Conservation (phyloP, 495 filamentous ascomycete species). For the Parachaetomium inaequale region DNA sequence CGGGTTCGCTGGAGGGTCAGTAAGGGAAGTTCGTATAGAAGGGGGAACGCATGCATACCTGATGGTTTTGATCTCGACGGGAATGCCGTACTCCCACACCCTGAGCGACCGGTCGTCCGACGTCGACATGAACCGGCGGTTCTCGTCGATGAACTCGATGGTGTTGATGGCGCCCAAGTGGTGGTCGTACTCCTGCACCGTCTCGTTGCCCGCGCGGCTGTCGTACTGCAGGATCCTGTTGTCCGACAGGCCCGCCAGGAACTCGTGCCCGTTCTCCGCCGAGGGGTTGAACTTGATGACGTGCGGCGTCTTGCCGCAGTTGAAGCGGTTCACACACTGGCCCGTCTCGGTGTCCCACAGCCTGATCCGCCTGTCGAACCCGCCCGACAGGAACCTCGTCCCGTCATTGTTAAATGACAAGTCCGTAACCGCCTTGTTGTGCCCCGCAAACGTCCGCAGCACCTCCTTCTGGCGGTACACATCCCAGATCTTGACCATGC, state of each 20-base stretch:
- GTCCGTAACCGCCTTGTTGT: constrained; percentile 86
- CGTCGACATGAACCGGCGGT: constrained; percentile 94
- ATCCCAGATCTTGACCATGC: constrained; percentile 91
- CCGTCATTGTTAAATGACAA: constrained; percentile 80
- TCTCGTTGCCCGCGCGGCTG: constrained; percentile 67
- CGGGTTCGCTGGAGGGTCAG: constrained; percentile 83
- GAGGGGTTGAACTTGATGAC: constrained; percentile 89
- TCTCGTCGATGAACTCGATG: constrained; percentile 91
- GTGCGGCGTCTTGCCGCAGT: constrained; percentile 89
- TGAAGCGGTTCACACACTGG: constrained; percentile 78
- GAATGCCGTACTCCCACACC: constrained; percentile 97
- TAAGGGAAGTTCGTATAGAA: constrained; percentile 21
- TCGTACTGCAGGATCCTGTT: constrained; percentile 99
- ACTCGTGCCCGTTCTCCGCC: constrained; percentile 73
- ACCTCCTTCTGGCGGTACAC: constrained; percentile 85
- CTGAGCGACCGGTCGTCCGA: constrained; percentile 93
- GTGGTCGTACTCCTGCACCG: constrained; percentile 97
- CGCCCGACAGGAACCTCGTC: constrained; percentile 84
- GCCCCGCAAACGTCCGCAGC: constrained; percentile 82
- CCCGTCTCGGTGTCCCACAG: constrained; percentile 98
- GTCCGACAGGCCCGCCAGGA: constrained; percentile 93
- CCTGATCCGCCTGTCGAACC: constrained; percentile 92
- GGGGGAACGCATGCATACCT: constrained; percentile 24
- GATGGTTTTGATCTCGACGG: constrained; percentile 58
- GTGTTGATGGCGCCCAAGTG: constrained; percentile 97